Base-by-base conservation (phyloP, 1,284 basidiomycete species). In the Cystobasidium sp. region DNA sequence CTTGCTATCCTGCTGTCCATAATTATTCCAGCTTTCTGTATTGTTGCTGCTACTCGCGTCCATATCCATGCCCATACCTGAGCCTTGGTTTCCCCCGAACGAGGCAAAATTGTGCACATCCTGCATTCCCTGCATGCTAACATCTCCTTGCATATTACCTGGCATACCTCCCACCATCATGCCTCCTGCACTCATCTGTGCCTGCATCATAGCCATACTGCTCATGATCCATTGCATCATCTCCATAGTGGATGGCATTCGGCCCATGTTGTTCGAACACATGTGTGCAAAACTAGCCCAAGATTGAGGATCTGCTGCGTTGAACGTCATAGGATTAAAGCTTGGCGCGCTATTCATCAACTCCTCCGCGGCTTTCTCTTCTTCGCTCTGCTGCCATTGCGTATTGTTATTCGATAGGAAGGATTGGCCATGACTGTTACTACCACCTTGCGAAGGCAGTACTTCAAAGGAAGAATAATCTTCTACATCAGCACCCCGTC, bases 191-290 rank as follows among this genome's bases (percentile, higher is more conserved):
- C 31, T 51, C 61, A 55, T 59, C 24, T 65, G 61, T 7, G 31
- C 62, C 59, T 59, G 70, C 62, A 73, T 73, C 70, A 73, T 73
- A 18, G 41, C 41, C 70, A 73, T 73, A 39, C 63, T 39, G 44
- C 41, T 73, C 70, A 73, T 73, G 20, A 73, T 56, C 62, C 62
- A 73, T n/a, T 59, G 52, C 62, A 73, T 47, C 70, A 74, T 69
- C 56, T 74, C 72, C 67, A 70, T 55, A 18, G 61, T 74, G n/a
- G 31, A 55, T 3, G 72, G 72, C 41, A 68, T 31, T 20, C 67
- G 55, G 56, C 72, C 72, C n/a, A 62, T 56, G 37, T 61, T 68
- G 16, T 44, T 53, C 37, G 49, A 39, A 47, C 72, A 74, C 55
- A 74, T 63, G 6, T 44, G 44, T 1, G 72, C 72, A 47, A 74